Conservation (phyloP, 352 stramenopile genomes). For the Pythium monospermum region DNA sequence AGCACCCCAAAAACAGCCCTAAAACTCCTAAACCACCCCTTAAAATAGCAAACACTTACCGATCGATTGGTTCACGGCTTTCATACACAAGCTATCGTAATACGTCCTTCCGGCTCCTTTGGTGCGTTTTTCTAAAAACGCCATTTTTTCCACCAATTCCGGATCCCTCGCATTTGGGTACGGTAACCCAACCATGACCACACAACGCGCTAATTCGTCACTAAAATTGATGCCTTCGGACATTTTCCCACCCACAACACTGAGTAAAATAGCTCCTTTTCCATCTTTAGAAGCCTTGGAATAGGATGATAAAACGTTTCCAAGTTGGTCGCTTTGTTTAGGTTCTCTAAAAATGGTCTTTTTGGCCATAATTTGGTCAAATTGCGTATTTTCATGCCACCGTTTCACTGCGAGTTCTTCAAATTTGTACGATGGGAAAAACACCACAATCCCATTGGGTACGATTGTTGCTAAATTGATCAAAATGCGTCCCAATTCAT, state of each 20-base stretch:
- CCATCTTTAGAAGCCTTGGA: slow-evolving; percentile 32
- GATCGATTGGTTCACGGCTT: slow-evolving; percentile 98
- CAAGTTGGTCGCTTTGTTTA: slow-evolving; percentile 91
- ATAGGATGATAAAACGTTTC: slow-evolving; percentile 84
- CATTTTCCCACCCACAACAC: slow-evolving; percentile 98
- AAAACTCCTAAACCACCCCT: background rate
- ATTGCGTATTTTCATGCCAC: slow-evolving; percentile 83
- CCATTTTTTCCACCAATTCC: slow-evolving; percentile 97
- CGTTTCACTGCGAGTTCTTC: slow-evolving; percentile 84
- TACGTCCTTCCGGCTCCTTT: slow-evolving; percentile 82
- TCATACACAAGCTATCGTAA: slow-evolving; percentile 99
- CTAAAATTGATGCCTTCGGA: slow-evolving; percentile 99
- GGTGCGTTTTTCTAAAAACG: slow-evolving; percentile 75
- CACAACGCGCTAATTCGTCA: slow-evolving; percentile 94
- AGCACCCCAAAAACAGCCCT: background rate
- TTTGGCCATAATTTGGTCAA: slow-evolving; percentile 80
- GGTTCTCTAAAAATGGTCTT: slow-evolving; percentile 94
- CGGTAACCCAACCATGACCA: slow-evolving; percentile 98
- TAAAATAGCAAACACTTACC: slow-evolving; percentile 40
- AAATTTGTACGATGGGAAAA: slow-evolving; percentile 97
- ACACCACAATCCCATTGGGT: slow-evolving; percentile 95
- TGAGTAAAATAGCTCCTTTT: slow-evolving; percentile 89
- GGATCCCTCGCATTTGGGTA: slow-evolving; percentile 96
- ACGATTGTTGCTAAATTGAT: slow-evolving; percentile 89
- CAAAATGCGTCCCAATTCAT: slow-evolving; percentile 94